Evolutionary conservation across 2,329 filamentous ascomycete genomes (phyloP), one percentile per base, ranked within the genome.

Genomic region (Aspergillus ruber): DNA sequence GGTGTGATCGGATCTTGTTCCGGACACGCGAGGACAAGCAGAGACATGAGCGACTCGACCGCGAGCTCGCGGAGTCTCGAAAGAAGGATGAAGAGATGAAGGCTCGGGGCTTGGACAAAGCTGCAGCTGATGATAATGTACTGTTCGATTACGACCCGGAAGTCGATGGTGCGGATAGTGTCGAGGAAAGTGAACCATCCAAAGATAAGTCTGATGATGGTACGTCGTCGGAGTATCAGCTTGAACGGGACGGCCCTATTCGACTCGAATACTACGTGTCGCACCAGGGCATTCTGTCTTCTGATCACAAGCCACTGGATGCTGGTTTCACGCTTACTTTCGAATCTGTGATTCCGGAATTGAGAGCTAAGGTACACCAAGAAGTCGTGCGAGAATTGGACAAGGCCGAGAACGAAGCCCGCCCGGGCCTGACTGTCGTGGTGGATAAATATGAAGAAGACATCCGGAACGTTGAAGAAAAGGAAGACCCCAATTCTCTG

Each of bases 1-100:
- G 93, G 91, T 98, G 93, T 65, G 93, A 98, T 69, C 85, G 93
- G 13, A 90, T 98, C 41, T 69, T 98, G 1, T 98, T 84, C 65
- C 80, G 91, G 6, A 93, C 89, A 2, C 81, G 85, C 36, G 79
- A 75, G 42, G 84, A 93, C 59, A 84, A 80, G 53, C 69, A 84
- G 21, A 76, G 75, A 3, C 85, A 88, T 56, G 82, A 90, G 44
- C 72, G 73, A 32, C 83, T 79, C 47, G 63, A 79, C 1, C 74
- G 75, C 47, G 84, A 91, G 46, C 80, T 84, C 50, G 80, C 82
- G 47, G 79, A 83, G 18, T 78, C 85, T 0, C 82, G 79, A 54
- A 84, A 81, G 57, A 85, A 79, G 52, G 90, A 96, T 55, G 84
- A 88, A 50, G 88, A 95, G 55, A 90, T 96, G 87, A 86, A 85